A percentile compares a stretch with the other conserved stretches of the same genome.
Evolutionary conservation across 306 rosid species (phyloP).

Genomic region (Begonia fuchsioides): DNA sequence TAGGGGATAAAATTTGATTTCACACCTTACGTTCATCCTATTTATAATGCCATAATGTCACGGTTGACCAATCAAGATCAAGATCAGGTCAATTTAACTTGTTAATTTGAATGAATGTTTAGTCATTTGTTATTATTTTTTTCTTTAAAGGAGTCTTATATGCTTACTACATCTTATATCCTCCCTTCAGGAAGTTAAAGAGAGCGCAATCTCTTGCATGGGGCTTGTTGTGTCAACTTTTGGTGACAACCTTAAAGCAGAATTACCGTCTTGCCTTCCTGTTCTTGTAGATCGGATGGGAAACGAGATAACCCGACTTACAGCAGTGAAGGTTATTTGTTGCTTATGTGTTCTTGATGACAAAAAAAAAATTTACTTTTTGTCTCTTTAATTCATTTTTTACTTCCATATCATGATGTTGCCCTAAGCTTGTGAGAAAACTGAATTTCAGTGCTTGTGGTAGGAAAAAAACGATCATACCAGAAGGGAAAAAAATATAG

Average conservation of each 20-base stretch:
- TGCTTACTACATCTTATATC: too few species aligned
- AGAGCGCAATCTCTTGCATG: slow-evolving; percentile 97
- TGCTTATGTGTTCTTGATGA: slow-evolving; percentile 4
- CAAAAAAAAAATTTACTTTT: not conserved
- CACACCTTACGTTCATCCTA: slow-evolving; percentile 74
- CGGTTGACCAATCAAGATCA: slow-evolving; percentile 99
- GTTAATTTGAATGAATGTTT: not conserved
- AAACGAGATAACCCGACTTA: slow-evolving; percentile 94
- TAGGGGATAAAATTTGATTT: slow-evolving; percentile 74
- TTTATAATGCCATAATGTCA: slow-evolving; percentile 86
- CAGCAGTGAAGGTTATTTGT: slow-evolving; percentile 84
- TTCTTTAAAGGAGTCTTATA: too few species aligned
- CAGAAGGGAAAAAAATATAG: too few species aligned
- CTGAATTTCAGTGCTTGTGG: too few species aligned
- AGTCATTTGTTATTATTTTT: slow-evolving; percentile 6
- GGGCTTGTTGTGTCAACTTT: slow-evolving; percentile 95
- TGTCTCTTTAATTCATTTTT: not conserved
- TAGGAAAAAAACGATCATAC: too few species aligned
- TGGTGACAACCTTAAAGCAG: slow-evolving; percentile 74
- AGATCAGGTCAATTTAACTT: slow-evolving; percentile 68
- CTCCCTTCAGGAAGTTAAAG: slow-evolving; percentile 79
- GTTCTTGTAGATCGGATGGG: slow-evolving; percentile 99
- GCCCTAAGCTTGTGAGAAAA: too few species aligned
- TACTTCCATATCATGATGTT: not conserved
- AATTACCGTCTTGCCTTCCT: slow-evolving; percentile 85